Conservation (phyloP, 371 early-diverging fungal species). For the Gilbertella persicaria region DNA sequence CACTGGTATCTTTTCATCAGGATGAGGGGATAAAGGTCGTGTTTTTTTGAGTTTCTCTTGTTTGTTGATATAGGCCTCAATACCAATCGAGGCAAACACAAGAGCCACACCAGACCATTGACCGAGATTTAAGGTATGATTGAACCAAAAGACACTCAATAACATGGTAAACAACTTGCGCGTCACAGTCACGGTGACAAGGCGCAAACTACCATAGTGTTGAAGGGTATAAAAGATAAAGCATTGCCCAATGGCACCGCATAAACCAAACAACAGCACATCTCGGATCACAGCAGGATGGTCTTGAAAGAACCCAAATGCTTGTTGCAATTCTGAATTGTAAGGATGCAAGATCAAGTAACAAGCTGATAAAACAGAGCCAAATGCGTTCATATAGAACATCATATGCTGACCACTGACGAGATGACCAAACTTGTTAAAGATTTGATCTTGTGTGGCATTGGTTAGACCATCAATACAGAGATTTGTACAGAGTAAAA, state of each 20-base stretch:
- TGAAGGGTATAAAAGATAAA: constrained; percentile 96
- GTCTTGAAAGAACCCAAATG: constrained; percentile 72
- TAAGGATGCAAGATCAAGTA: constrained; percentile 72
- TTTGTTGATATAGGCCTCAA: constrained; percentile 75
- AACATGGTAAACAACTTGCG: constrained; percentile 96
- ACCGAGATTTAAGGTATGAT: constrained; percentile 70
- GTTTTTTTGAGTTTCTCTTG: constrained; percentile 25
- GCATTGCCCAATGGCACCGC: constrained; percentile 96
- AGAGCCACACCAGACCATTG: constrained; percentile 90
- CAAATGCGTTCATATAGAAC: constrained; percentile 94
- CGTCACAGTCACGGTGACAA: constrained; percentile 95
- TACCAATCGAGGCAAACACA: constrained; percentile 85
- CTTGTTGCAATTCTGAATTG: constrained; percentile 78
- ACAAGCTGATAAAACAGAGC: constrained; percentile 65
- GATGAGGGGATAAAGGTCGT: neutral
- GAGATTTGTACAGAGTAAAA: constrained; percentile 83
- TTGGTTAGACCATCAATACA: constrained; percentile 95
- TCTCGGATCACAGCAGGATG: constrained; percentile 84
- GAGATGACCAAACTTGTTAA: constrained; percentile 65
- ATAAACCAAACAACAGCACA: constrained; percentile 84
- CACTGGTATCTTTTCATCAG: neutral
- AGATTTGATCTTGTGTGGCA: constrained; percentile 96
- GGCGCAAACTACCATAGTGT: constrained; percentile 86
- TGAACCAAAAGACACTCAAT: constrained; percentile 87
- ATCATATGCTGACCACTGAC: constrained; percentile 94